phyloP scores from a whole-genome alignment of 2,329 filamentous ascomycete genomes.

The Pseudodiploospora longispora region DNA sequence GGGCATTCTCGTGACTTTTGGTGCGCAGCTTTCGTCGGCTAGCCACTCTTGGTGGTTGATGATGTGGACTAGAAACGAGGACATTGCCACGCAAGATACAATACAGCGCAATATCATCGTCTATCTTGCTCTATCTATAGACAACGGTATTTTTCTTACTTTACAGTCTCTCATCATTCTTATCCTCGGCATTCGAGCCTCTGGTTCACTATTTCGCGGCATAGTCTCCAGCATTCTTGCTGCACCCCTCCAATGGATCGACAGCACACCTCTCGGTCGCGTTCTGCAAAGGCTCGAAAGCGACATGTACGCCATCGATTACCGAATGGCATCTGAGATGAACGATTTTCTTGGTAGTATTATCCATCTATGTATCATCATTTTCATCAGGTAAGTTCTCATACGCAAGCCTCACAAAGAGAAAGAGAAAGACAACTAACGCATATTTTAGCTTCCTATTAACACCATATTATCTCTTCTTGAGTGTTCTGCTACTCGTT shows the following conservation, averaged over 20 bases:
- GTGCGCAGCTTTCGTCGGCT: not conserved
- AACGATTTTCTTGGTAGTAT: constrained; percentile 1
- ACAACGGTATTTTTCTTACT: not conserved
- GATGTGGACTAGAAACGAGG: constrained; percentile 4
- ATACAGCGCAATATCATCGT: constrained; percentile 1
- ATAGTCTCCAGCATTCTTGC: constrained; percentile 1
- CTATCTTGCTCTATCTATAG: constrained; percentile 3
- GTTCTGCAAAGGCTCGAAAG: constrained; percentile 4
- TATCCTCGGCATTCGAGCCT: not conserved
- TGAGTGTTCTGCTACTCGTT: not conserved
- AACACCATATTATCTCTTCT: not conserved
- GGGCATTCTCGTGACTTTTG: not conserved
- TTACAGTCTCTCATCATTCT: not conserved
- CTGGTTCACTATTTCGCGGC: constrained; percentile 4
- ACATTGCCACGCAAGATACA: not conserved
- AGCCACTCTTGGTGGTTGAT: constrained; percentile 7
- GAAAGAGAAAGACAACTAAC: not conserved
- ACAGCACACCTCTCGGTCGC: constrained; percentile 3
- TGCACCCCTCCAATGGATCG: constrained; percentile 6
- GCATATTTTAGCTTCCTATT: not conserved
- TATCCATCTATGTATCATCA: not conserved
- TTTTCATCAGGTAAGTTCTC: not conserved
- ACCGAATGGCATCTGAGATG: constrained; percentile 1
- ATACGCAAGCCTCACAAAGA: not conserved
- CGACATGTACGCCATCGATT: constrained; percentile 6